A percentile compares a stretch with the other conserved stretches of the same genome.
phyloP scores from a whole-genome alignment of 2,329 filamentous ascomycete species.

The Colletotrichum agaves region DNA sequence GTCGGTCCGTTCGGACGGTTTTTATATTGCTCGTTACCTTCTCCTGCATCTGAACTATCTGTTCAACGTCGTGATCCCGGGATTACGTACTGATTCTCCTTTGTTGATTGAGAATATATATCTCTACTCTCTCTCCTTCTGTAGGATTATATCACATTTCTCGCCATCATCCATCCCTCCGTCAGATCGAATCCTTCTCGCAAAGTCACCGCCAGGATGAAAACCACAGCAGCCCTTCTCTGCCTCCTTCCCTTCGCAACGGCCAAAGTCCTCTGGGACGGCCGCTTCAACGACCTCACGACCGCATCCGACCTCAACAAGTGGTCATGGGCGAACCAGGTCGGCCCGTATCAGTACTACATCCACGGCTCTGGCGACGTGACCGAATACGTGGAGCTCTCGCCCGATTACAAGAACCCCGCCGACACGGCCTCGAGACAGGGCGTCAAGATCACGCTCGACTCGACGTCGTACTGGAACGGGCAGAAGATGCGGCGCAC shows the following conservation, averaged over 20 bases:
- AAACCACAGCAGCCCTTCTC: conserved; percentile 12
- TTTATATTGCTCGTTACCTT: conserved; percentile 30
- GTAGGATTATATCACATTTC: not conserved
- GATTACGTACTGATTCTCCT: not conserved
- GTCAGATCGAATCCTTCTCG: not conserved
- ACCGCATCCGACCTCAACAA: conserved; percentile 64
- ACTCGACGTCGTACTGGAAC: conserved; percentile 74
- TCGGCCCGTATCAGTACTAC: conserved; percentile 79
- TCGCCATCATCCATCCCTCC: not conserved
- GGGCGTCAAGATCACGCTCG: conserved; percentile 76
- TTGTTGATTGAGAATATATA: not conserved
- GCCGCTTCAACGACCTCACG: conserved; percentile 71
- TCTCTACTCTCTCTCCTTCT: not conserved
- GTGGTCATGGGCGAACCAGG: conserved; percentile 75
- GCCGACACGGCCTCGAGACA: conserved; percentile 69
- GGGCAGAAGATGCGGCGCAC: conserved; percentile 78
- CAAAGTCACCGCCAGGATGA: conserved; percentile 15
- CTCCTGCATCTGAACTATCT: not conserved
- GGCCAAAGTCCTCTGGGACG: conserved; percentile 67
- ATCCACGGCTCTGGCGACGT: conserved; percentile 72
- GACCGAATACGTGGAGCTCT: conserved; percentile 71
- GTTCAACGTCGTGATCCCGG: conserved; percentile 23
- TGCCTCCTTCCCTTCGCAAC: conserved; percentile 16
- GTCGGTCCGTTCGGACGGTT: conserved; percentile 20
- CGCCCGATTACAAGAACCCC: conserved; percentile 71